Evolutionary conservation across 768 basidiomycete species (phyloP).

Genomic region (Pleurotus salmoneostramineus): DNA sequence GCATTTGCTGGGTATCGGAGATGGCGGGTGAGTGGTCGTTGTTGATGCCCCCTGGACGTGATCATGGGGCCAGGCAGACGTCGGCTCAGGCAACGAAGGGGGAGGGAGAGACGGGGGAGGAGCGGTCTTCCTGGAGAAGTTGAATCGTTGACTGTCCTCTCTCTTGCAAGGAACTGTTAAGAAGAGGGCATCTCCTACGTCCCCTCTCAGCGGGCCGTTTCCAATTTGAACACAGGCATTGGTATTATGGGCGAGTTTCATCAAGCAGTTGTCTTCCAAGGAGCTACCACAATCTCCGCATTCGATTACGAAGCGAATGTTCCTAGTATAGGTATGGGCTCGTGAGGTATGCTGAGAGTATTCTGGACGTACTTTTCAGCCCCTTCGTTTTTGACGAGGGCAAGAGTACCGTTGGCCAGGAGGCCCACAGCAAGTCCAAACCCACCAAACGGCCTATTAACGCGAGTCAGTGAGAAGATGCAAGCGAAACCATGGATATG

Average conservation of each 20-base stretch:
- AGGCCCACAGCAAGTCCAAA: background rate
- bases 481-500: background rate
- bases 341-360: background rate
- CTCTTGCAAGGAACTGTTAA: background rate
- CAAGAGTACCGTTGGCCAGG: background rate
- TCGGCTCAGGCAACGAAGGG: background rate
- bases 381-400: background rate
- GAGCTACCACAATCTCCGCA: constrained; percentile 4
- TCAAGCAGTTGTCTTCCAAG: constrained; percentile 2
- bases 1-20: constrained; percentile 1
- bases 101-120: background rate
- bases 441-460: background rate
- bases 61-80: background rate
- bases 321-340: background rate
- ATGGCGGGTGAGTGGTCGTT: background rate
- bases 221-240: constrained; percentile 1
- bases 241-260: constrained; percentile 1
- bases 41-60: background rate
- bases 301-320: constrained; percentile 2
- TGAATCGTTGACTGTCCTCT: constrained; percentile 4
- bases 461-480: background rate
- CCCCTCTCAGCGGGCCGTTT: background rate
- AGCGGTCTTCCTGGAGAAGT: background rate
- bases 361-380: background rate
- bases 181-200: background rate